These are phyloP conservation scores for Fomitopsis serialis DNA, from an alignment of 768 basidiomycete species.

Conservation along the genomic window DNA sequence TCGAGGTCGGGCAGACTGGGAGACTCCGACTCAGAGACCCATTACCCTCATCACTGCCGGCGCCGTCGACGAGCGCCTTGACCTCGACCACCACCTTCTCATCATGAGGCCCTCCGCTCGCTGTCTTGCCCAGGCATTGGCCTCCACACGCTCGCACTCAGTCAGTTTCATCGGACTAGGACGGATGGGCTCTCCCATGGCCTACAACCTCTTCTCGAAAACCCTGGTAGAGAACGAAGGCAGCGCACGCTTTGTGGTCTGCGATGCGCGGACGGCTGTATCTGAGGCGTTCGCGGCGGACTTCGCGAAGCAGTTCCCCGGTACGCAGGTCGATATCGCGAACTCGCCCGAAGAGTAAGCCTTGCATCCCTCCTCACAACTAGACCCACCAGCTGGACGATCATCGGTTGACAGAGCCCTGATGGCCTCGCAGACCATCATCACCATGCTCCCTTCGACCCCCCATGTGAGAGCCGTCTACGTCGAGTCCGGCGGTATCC, in stretches of 20 bases:
- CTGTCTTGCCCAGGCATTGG: constrained; percentile 24
- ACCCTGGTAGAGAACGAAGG: constrained; percentile 47
- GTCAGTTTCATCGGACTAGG: constrained; percentile 84
- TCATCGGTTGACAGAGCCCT: constrained; percentile 45
- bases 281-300: constrained; percentile 50
- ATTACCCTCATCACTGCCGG: too few species aligned
- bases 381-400: background rate
- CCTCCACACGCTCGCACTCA: constrained; percentile 30
- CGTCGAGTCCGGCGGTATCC: constrained; percentile 49
- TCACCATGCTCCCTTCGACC: constrained; percentile 92
- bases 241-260: constrained; percentile 60
- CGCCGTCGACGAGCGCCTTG: background rate
- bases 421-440: constrained; percentile 54
- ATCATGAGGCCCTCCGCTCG: constrained; percentile 49
- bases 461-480: constrained; percentile 84
- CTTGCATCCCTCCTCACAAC: constrained; percentile 3
- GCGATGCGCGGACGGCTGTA: constrained; percentile 64
- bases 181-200: constrained; percentile 87
- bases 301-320: constrained; percentile 54
- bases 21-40: background rate
- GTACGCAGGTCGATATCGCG: constrained; percentile 52
- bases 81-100: background rate
- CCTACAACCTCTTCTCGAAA: constrained; percentile 78
- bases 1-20: too few species aligned
- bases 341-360: constrained; percentile 71